Evolutionary conservation across 2,329 filamentous ascomycete species (phyloP), one percentile per base, ranked within the genome.

Genomic region (Pseudodiploospora longispora): DNA sequence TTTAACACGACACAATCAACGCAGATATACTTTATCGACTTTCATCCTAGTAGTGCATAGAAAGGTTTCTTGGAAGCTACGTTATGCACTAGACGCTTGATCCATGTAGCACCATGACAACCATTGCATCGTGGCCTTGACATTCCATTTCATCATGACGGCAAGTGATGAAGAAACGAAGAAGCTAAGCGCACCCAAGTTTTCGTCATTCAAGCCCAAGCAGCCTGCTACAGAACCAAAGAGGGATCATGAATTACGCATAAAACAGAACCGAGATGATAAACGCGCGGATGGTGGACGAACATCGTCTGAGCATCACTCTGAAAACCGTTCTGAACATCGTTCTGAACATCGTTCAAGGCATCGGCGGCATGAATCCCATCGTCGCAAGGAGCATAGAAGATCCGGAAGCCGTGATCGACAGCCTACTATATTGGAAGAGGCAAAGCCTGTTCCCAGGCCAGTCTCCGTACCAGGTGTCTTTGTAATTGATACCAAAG

Each of bases 401-500:
- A 43, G 30, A 31, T 46, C 47, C 27, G 43, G 34, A 1, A 34
- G 31, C 10, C 43, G 31, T 8, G 45, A 53, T 19, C 38, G 30
- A 19, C 38, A 35, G 29, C 6, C 34, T 5, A 12, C 37, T 27
- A 42, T 28, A 30, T 37, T 28, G 10, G 36, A 47, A 19, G 37
- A 27, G 8, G 40, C 47, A 1, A 52, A 50, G 30, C 8, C 35
- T 10, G 5, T 6, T 7, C 31, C 38, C 9, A 36, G 31, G 35
- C 35, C 10, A 29, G 30, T 41, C 12, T 45, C 41, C 27, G 44
- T 47, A 57, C 50, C 59, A 27, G 51, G 59, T 56, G 34, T 58
- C 4, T 90, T 78, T 59, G 55, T 78, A 37, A 56, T 86, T 41
- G 91, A 97, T 62, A 78, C 70, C 36, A 81, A 80, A 56, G 90